A percentile compares a stretch with the other conserved stretches of the same genome.
These are phyloP conservation scores for Spergularia marina DNA, from an alignment of 148 eudicot genomes.

Conservation along the genomic window DNA sequence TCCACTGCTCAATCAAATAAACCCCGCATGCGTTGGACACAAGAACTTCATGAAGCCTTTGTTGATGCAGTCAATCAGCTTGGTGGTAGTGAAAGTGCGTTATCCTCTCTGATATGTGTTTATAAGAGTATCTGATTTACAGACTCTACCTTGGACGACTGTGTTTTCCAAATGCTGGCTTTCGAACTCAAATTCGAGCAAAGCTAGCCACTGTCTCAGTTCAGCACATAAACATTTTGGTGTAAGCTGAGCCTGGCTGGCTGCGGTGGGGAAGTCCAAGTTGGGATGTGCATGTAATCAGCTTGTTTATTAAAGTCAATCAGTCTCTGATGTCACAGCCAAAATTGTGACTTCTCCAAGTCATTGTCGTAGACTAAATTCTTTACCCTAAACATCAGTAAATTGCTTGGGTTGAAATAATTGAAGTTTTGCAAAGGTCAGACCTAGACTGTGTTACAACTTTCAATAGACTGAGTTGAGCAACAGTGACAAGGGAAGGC, in stretches of 20 bases:
- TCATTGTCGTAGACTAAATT: neutral
- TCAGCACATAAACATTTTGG: neutral
- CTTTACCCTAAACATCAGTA: neutral
- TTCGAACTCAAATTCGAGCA: neutral
- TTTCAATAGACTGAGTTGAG: neutral
- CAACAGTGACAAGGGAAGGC: neutral
- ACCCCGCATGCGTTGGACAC: conserved; percentile 88
- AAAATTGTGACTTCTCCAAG: too few species aligned
- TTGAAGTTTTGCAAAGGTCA: neutral
- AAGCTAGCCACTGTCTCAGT: neutral
- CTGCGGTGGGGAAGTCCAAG: neutral
- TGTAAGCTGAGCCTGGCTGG: neutral
- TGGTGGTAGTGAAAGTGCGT: conserved; percentile 73
- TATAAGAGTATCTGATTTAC: neutral
- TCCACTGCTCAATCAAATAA: conserved; percentile 38
- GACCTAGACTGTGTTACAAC: neutral
- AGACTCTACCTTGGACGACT: neutral
- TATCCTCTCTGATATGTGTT: neutral
- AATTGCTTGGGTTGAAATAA: neutral
- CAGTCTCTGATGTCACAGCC: neutral
- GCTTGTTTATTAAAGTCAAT: neutral
- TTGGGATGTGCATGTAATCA: neutral
- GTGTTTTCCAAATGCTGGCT: neutral
- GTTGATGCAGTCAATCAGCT: conserved; percentile 84
- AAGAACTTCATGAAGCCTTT: conserved; percentile 82